These are phyloP conservation scores for Lumnitzera racemosa DNA, from an alignment of 345 rosid genomes.

Conservation along the genomic window DNA sequence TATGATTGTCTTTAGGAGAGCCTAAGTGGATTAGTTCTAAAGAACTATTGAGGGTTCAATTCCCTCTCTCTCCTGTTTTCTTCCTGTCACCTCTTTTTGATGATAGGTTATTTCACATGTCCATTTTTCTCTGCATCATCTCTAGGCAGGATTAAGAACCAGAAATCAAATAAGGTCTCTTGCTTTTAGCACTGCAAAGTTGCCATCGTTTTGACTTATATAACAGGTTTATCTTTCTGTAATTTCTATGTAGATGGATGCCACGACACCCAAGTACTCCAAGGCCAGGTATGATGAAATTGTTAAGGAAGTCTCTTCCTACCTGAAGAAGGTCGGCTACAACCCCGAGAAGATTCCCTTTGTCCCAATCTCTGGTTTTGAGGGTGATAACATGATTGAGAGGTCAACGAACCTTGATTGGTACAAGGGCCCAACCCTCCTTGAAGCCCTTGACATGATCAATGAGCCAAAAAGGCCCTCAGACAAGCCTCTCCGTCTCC, in stretches of 20 bases:
- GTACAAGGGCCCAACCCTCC: conserved; percentile 68
- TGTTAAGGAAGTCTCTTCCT: conserved; percentile 32
- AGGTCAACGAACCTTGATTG: conserved; percentile 62
- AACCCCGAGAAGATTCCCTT: conserved; percentile 31
- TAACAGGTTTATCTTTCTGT: neutral
- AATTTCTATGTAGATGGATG: conserved; percentile 18
- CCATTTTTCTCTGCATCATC: too few relatives aligned
- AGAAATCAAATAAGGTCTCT: too few relatives aligned
- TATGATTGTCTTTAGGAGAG: too few relatives aligned
- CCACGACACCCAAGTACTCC: conserved; percentile 29
- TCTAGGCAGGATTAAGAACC: too few relatives aligned
- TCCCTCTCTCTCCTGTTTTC: too few relatives aligned
- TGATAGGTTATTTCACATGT: too few relatives aligned
- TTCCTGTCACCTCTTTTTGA: too few relatives aligned
- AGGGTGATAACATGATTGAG: conserved; percentile 76
- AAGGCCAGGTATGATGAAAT: conserved; percentile 30
- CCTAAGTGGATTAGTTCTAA: too few relatives aligned
- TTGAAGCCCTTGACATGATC: conserved; percentile 50
- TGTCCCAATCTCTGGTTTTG: conserved; percentile 38
- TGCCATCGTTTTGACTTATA: too few relatives aligned
- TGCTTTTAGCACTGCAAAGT: too few relatives aligned
- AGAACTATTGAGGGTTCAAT: too few relatives aligned
- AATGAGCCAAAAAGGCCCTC: conserved; percentile 68
- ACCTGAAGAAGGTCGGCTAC: conserved; percentile 32
- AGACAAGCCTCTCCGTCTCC: conserved; percentile 79